Evolutionary conservation across 352 stramenopile species (phyloP).

Genomic region (Pythium rishiriense): DNA sequence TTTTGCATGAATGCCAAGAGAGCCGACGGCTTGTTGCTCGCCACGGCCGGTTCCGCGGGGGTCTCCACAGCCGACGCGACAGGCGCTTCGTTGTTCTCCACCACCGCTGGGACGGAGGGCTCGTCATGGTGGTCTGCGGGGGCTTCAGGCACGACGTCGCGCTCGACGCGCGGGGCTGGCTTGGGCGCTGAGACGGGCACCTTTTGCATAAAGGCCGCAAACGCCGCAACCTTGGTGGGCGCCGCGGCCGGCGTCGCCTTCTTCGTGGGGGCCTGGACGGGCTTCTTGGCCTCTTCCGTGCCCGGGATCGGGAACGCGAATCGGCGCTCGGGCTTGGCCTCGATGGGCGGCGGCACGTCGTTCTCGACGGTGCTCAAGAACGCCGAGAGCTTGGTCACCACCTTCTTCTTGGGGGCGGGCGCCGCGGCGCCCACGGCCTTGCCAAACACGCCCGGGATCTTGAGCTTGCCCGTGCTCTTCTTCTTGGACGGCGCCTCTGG

Average conservation of each 20-base stretch:
- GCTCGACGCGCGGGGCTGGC: background rate
- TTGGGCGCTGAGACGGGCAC: background rate
- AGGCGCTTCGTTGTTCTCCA: background rate
- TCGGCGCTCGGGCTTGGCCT: constrained; percentile 11
- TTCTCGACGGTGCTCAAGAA: constrained; percentile 69
- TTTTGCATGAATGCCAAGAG: constrained; percentile 5
- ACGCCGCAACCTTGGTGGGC: background rate
- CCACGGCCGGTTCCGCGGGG: background rate
- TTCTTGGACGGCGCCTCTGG: constrained; percentile 1
- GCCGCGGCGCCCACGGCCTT: constrained; percentile 10
- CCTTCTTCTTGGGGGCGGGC: constrained; percentile 19
- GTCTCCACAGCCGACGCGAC: no score
- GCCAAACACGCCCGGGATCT: constrained; percentile 37
- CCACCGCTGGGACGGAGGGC: background rate
- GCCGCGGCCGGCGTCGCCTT: background rate
- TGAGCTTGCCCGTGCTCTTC: constrained; percentile 32
- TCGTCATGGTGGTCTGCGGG: background rate
- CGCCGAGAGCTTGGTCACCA: constrained; percentile 51
- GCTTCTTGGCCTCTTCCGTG: constrained; percentile 12
- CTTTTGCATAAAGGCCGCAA: constrained; percentile 10
- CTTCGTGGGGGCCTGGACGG: background rate
- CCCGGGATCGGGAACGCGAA: constrained; percentile 18
- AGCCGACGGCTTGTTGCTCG: background rate
- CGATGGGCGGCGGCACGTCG: constrained; percentile 8
- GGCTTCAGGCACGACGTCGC: background rate